Conservation (phyloP, 129 eudicot genomes). For the Calendula officinalis region DNA sequence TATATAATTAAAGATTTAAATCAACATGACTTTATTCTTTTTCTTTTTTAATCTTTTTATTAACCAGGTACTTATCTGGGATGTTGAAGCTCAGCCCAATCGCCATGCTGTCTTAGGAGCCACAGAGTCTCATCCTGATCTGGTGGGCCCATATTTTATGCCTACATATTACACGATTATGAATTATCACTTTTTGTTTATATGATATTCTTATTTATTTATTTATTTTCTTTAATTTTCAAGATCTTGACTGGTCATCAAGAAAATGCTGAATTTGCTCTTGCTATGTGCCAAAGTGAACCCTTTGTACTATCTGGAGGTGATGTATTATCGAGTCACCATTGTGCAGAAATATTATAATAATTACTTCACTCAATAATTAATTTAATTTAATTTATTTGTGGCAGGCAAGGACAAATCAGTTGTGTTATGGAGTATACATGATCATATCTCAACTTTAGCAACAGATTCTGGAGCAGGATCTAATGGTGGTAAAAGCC, state of each 20-base stretch:
- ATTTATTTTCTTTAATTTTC: constrained; percentile 26
- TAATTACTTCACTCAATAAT: not conserved
- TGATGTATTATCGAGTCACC: constrained; percentile 11
- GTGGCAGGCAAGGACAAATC: constrained; percentile 78
- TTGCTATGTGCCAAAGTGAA: constrained; percentile 85
- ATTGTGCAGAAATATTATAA: not conserved
- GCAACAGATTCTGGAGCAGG: constrained; percentile 69
- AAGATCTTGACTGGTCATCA: constrained; percentile 85
- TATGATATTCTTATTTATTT: constrained; percentile 9
- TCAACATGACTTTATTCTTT: not conserved
- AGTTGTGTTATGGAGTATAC: constrained; percentile 94
- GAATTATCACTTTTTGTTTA: not conserved
- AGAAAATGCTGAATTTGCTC: constrained; percentile 92
- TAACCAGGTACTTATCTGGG: constrained; percentile 87
- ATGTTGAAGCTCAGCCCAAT: constrained; percentile 85
- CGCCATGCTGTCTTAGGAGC: constrained; percentile 79
- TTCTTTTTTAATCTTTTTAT: not conserved
- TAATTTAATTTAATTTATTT: constrained; percentile 4
- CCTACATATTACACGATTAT: not conserved
- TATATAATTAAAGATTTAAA: not conserved
- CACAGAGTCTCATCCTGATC: constrained; percentile 73
- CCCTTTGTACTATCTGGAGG: constrained; percentile 99
- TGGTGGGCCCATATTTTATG: constrained; percentile 43
- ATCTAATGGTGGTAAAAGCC: constrained; percentile 44
- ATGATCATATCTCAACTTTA: constrained; percentile 77